phyloP scores from a whole-genome alignment of 2,329 filamentous ascomycete genomes.

The Colletotrichum graminicola region DNA sequence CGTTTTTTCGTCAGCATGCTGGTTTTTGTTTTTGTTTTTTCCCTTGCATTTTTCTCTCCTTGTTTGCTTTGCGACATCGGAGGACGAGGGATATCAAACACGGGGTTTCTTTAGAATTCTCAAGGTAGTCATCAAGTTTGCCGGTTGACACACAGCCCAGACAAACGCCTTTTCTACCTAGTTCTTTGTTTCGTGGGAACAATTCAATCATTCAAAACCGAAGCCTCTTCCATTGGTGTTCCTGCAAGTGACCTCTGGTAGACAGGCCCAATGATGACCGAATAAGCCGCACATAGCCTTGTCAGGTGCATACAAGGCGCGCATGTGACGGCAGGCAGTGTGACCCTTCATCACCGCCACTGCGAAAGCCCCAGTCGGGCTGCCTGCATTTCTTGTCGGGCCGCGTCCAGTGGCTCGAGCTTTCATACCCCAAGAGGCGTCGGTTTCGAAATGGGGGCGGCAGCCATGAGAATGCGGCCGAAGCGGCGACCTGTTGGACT shows the following conservation, averaged over 20 bases:
- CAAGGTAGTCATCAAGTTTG: constrained; percentile 8
- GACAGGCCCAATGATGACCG: neutral
- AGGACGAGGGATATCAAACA: constrained; percentile 15
- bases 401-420: neutral
- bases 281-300: neutral
- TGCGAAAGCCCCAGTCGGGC: neutral
- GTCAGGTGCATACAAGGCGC: neutral
- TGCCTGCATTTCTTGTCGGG: constrained; percentile 21
- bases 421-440: constrained; percentile 18
- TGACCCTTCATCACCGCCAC: neutral
- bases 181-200: constrained; percentile 3
- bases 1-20: constrained; percentile 6
- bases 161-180: constrained; percentile 8
- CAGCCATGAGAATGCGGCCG: constrained; percentile 1
- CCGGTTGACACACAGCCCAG: neutral
- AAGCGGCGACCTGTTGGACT: constrained; percentile 4
- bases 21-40: neutral
- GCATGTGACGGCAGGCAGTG: neutral
- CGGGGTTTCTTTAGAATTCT: constrained; percentile 29
- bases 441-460: constrained; percentile 28
- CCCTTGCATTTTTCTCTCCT: neutral
- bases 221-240: neutral
- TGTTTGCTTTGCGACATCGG: constrained; percentile 5
- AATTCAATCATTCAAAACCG: constrained; percentile 35
- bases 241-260: neutral